Conservation (phyloP, 345 rosid genomes). For the Eutrema yunnanense region DNA sequence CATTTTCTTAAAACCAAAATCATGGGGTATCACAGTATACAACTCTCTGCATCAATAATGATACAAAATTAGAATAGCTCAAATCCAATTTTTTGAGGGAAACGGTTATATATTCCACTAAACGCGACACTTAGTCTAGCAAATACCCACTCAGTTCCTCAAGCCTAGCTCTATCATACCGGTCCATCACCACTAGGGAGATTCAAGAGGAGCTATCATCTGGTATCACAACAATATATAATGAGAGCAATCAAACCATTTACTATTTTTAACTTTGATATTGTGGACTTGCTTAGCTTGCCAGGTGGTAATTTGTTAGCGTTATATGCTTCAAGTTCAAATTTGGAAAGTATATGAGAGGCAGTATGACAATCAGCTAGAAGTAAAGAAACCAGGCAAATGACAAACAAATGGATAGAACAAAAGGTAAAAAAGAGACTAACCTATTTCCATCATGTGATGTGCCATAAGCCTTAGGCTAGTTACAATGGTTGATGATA, state of each 20-base stretch:
- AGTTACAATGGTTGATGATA: too few relatives aligned
- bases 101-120: background rate
- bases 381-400: background rate
- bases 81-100: background rate
- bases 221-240: background rate
- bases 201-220: slow-evolving; percentile 18
- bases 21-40: slow-evolving; percentile 89
- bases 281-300: slow-evolving; percentile 80
- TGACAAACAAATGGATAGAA: background rate
- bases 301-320: slow-evolving; percentile 94
- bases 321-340: slow-evolving; percentile 46
- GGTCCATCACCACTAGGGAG: slow-evolving; percentile 30
- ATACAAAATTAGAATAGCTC: slow-evolving; percentile 9
- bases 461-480: slow-evolving; percentile 42
- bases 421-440: slow-evolving; percentile 4
- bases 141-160: slow-evolving; percentile 76
- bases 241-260: background rate
- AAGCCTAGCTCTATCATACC: slow-evolving; percentile 42
- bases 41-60: slow-evolving; percentile 58
- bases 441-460: slow-evolving; percentile 95
- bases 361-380: slow-evolving; percentile 1
- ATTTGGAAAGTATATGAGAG: background rate
- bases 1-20: slow-evolving; percentile 84
- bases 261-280: slow-evolving; percentile 26
- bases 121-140: background rate